A percentile compares a stretch with the other conserved stretches of the same genome.
These are phyloP conservation scores for Pseudozyma tsukubaensis DNA, from an alignment of 1,284 basidiomycete genomes.

Conservation along the genomic window DNA sequence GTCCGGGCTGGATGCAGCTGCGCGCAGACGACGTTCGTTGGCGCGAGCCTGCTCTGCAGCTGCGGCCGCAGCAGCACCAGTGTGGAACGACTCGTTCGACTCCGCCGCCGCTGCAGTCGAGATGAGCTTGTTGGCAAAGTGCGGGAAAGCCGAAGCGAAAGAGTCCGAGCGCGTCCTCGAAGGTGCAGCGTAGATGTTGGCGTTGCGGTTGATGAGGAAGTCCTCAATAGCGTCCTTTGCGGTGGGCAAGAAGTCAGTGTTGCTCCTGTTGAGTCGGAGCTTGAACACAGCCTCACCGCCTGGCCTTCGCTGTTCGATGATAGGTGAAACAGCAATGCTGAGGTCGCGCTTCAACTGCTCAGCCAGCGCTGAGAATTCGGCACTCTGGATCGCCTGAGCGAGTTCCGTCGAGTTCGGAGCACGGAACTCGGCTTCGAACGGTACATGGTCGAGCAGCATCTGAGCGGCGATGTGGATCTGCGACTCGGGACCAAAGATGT, in stretches of 20 bases:
- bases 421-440: slow-evolving; percentile 94
- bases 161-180: slow-evolving; percentile 78
- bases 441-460: slow-evolving; percentile 93
- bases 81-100: slow-evolving; percentile 61
- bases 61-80: slow-evolving; percentile 35
- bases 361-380: slow-evolving; percentile 83
- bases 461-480: slow-evolving; percentile 96
- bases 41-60: slow-evolving; percentile 71
- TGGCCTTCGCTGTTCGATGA: slow-evolving; percentile 68
- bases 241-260: slow-evolving; percentile 80
- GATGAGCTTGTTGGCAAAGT: slow-evolving; percentile 91
- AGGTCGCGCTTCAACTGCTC: slow-evolving; percentile 93
- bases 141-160: slow-evolving; percentile 93
- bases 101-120: slow-evolving; percentile 54
- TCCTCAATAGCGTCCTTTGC: slow-evolving; percentile 93
- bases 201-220: slow-evolving; percentile 84
- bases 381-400: slow-evolving; percentile 77
- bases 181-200: slow-evolving; percentile 70
- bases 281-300: slow-evolving; percentile 84
- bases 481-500: slow-evolving; percentile 93
- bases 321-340: slow-evolving; percentile 86
- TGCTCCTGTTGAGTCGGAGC: slow-evolving; percentile 89
- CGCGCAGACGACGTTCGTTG: slow-evolving; percentile 79
- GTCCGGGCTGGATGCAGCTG: slow-evolving; percentile 89
- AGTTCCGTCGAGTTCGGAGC: slow-evolving; percentile 84